Conservation (phyloP, 202 grass and related monocot species). For the Cymbopogon flexuosus region DNA sequence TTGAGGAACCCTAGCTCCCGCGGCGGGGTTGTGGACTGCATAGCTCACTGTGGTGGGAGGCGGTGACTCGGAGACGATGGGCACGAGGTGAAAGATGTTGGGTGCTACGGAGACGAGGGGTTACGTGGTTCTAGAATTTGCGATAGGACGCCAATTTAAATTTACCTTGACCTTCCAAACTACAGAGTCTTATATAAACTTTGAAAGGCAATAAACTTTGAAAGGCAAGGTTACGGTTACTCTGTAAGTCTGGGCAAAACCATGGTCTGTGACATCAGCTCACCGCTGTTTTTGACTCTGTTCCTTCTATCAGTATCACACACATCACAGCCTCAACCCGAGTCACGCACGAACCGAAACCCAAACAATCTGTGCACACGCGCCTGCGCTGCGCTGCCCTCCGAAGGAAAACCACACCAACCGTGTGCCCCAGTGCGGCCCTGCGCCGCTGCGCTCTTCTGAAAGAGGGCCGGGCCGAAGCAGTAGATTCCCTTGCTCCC, state of each 20-base stretch:
- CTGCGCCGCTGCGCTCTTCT: neutral
- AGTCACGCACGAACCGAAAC: neutral
- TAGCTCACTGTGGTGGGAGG: too few species aligned
- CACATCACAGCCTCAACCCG: neutral
- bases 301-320: neutral
- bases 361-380: neutral
- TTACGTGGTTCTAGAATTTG: too few species aligned
- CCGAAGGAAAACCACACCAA: neutral
- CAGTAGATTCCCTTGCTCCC: neutral
- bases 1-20: too few species aligned
- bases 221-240: neutral
- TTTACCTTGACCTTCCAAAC: too few species aligned
- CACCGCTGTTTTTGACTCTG: neutral
- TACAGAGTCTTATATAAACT: too few species aligned
- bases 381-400: neutral
- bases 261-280: neutral
- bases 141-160: too few species aligned
- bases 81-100: too few species aligned
- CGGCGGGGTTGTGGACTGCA: too few species aligned
- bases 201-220: too few species aligned
- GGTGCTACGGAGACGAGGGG: too few species aligned
- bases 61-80: too few species aligned
- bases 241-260: neutral
- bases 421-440: neutral
- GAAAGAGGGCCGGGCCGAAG: neutral